These are phyloP conservation scores for Raphanus sativus DNA, from an alignment of 345 rosid species.

Conservation along the genomic window DNA sequence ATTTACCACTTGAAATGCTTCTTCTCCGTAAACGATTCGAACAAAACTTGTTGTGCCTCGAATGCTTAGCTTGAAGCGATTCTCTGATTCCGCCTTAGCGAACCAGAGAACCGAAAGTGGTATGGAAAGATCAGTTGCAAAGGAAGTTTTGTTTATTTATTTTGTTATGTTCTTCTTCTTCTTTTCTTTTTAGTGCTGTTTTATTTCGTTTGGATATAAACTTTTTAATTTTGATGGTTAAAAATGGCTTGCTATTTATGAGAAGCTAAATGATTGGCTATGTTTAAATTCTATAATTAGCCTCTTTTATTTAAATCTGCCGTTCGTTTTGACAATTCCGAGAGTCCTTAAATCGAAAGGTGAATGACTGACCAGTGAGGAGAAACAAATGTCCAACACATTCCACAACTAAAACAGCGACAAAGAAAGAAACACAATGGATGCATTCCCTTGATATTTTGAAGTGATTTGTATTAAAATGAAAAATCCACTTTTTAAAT, in stretches of 20 bases:
- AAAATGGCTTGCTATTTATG: conserved; percentile 36
- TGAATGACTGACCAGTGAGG: neutral
- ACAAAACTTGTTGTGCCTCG: neutral
- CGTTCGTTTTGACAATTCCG: neutral
- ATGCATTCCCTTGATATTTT: neutral
- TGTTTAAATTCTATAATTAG: conserved; percentile 34
- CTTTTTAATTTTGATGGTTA: neutral
- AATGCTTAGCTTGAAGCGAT: conserved; percentile 34
- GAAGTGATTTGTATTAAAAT: neutral
- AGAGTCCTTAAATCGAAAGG: conserved; percentile 1
- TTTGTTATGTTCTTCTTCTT: neutral
- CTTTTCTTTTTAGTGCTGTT: neutral
- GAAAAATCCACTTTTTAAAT: neutral
- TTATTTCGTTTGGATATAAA: conserved; percentile 17
- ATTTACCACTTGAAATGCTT: conserved; percentile 17
- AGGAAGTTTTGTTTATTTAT: neutral
- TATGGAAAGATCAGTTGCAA: neutral
- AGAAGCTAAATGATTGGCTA: conserved; percentile 27
- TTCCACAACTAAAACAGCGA: neutral
- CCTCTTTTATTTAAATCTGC: neutral
- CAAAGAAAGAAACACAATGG: neutral
- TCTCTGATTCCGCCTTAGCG: conserved; percentile 70
- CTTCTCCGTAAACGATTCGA: conserved; percentile 10
- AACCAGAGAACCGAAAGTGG: conserved; percentile 60
- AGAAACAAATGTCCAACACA: neutral